Evolutionary conservation across 768 basidiomycete genomes (phyloP), one percentile per base, ranked within the genome.

Genomic region (Clathrus columnatus): DNA sequence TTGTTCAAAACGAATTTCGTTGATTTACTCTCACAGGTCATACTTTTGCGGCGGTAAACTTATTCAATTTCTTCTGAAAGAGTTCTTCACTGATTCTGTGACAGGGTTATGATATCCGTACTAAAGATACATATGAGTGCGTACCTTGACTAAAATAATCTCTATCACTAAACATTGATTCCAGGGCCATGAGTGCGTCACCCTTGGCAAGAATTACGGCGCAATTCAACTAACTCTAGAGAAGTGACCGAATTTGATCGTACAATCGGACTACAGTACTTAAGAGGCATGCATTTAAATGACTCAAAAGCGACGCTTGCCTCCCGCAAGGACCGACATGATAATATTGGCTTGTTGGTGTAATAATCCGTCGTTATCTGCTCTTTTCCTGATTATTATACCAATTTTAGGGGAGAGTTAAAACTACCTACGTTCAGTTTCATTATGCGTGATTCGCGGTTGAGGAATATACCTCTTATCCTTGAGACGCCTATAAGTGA

Each of bases 231-330:
- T 7, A 27, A 47, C 49, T 23, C 14, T 6, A 21, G 29, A 7
- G 2, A 60, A 82, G 87, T 91, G 67, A 62, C 70, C 10, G 70
- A 76, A 46, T 91, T 93, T 61, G 82, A 87, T 28, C 62, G 72
- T n/a, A 70, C 78, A 57, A 74, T 94, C 2, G 88, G 91, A 1
- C 61, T 88, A 23, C 64, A 73, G 11, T 92, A 90, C 64, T 79
- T 93, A 16, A 76, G 81, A 3, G 91, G 84, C 1, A 85, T 92
- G 79, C 91, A 94, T 62, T 64, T 92, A 45, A 94, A 94, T 64
- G 91, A 92, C 65, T 87, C 86, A 11, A 88, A 89, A 65, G 77
- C 76, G 7, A 72, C 70, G 1, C 72, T 80, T 11, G 77, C 73
- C 2, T 83, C 84, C 11, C 83, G 77, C 61, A 83, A 80, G 60